These are phyloP conservation scores for Macrophomina pseudophaseolina DNA, from an alignment of 2,329 filamentous ascomycete species.

Conservation along the genomic window DNA sequence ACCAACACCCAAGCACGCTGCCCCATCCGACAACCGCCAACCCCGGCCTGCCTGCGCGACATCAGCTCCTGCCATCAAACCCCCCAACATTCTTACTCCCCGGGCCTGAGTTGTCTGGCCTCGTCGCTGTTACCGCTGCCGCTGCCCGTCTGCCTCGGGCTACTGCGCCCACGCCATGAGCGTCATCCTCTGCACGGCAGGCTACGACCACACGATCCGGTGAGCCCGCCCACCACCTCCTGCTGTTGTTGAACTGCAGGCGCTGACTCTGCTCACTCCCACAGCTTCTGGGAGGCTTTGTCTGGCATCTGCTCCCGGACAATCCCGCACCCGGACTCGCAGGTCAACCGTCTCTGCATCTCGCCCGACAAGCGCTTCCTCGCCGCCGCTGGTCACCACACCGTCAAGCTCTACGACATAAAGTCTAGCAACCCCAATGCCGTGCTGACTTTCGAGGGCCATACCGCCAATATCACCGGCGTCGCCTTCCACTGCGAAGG, in stretches of 20 bases:
- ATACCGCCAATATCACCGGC: constrained; percentile 94
- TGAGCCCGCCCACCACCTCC: constrained; percentile 43
- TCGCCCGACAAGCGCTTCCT: constrained; percentile 97
- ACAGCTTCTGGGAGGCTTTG: constrained; percentile 95
- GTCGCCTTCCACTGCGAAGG: constrained; percentile 98
- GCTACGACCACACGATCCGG: constrained; percentile 78
- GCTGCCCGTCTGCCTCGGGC: neutral
- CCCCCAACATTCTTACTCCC: neutral
- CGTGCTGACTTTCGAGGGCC: constrained; percentile 91
- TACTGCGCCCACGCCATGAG: constrained; percentile 57
- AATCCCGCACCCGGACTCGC: constrained; percentile 96
- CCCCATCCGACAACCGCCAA: neutral
- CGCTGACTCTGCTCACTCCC: constrained; percentile 1
- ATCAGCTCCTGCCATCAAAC: neutral
- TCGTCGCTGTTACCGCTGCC: neutral
- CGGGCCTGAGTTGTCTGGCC: neutral
- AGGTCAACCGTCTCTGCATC: constrained; percentile 97
- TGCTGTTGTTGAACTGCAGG: neutral
- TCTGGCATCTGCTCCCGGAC: constrained; percentile 98
- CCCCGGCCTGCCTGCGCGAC: neutral
- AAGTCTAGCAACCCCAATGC: constrained; percentile 97
- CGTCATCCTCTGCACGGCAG: constrained; percentile 72
- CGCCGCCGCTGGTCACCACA: constrained; percentile 79
- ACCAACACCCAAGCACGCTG: neutral
- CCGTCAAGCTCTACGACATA: constrained; percentile 97